Evolutionary conservation across 352 stramenopile species (phyloP).

Genomic region (Elongisporangium undulatum): DNA sequence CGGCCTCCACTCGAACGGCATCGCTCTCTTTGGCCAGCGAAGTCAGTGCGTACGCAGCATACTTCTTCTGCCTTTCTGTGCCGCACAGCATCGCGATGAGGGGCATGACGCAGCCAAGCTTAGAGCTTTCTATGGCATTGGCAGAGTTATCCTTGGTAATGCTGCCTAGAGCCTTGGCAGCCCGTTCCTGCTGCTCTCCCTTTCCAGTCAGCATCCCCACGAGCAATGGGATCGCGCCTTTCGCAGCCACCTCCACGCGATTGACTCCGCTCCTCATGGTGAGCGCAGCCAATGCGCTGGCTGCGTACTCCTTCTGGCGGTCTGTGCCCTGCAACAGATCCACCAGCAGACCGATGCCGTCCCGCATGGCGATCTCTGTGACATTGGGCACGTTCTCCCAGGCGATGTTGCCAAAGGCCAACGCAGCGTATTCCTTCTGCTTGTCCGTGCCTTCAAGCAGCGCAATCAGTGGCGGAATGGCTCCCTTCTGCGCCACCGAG

Average conservation of each 20-base stretch:
- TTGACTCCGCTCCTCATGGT: not conserved
- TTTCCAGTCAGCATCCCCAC: not conserved
- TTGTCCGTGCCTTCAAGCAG: not conserved
- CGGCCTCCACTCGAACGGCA: not conserved
- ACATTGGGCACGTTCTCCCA: not conserved
- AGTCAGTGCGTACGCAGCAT: not conserved
- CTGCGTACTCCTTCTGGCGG: not conserved
- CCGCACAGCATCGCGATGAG: not conserved
- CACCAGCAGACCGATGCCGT: not conserved
- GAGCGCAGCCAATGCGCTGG: not conserved
- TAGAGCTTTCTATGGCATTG: not conserved
- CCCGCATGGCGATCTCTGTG: not conserved
- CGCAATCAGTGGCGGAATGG: not conserved
- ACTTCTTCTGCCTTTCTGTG: not conserved
- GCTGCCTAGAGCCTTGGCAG: not conserved
- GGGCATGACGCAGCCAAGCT: not conserved
- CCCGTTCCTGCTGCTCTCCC: not conserved
- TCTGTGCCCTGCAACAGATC: not conserved
- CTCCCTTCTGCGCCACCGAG: not conserved
- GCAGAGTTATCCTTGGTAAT: not conserved
- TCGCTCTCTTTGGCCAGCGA: not conserved
- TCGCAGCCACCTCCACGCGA: not conserved
- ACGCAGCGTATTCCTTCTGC: not conserved
- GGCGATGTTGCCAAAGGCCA: not conserved
- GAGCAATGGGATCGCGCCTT: not conserved